These are phyloP conservation scores for Oemleria cerasiformis DNA, from an alignment of 306 rosid species.

Conservation along the genomic window DNA sequence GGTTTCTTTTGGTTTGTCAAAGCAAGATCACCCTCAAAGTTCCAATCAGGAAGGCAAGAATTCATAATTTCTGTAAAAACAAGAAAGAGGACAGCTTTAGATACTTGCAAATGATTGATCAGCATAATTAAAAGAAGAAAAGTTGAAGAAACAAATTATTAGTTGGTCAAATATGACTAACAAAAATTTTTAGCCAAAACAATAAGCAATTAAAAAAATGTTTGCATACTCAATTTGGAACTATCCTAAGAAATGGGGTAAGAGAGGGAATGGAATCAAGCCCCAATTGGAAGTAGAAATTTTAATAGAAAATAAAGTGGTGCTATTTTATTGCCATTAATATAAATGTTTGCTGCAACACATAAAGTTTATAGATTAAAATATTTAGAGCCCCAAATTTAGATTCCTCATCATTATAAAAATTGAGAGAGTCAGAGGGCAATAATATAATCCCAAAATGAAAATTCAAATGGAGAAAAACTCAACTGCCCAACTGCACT, in stretches of 20 bases:
- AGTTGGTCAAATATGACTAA: slow-evolving; percentile 11
- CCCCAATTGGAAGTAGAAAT: slow-evolving; percentile 3
- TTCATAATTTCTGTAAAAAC: slow-evolving; percentile 55
- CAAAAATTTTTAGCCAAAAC: not conserved
- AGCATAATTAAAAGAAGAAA: not conserved
- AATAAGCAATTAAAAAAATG: slow-evolving; percentile 4
- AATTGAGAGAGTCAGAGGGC: slow-evolving; percentile 1
- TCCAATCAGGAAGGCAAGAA: slow-evolving; percentile 52
- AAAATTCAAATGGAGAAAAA: not conserved
- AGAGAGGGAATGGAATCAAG: slow-evolving; percentile 4
- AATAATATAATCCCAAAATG: slow-evolving; percentile 9
- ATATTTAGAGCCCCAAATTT: slow-evolving; percentile 1
- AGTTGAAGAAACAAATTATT: not conserved
- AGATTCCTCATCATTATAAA: not conserved
- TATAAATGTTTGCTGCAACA: slow-evolving; percentile 1
- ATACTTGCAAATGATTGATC: not conserved
- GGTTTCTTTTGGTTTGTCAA: slow-evolving; percentile 51
- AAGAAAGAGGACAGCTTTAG: slow-evolving; percentile 25
- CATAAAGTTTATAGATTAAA: slow-evolving; percentile 2
- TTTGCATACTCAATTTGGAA: slow-evolving; percentile 13
- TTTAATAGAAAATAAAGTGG: not conserved
- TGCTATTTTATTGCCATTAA: not conserved
- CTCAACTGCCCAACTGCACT: not conserved
- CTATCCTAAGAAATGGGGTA: slow-evolving; percentile 10
- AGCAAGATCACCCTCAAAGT: slow-evolving; percentile 51